These are phyloP conservation scores for Rhodotorula paludigena DNA, from an alignment of 768 basidiomycete species.

Conservation along the genomic window DNA sequence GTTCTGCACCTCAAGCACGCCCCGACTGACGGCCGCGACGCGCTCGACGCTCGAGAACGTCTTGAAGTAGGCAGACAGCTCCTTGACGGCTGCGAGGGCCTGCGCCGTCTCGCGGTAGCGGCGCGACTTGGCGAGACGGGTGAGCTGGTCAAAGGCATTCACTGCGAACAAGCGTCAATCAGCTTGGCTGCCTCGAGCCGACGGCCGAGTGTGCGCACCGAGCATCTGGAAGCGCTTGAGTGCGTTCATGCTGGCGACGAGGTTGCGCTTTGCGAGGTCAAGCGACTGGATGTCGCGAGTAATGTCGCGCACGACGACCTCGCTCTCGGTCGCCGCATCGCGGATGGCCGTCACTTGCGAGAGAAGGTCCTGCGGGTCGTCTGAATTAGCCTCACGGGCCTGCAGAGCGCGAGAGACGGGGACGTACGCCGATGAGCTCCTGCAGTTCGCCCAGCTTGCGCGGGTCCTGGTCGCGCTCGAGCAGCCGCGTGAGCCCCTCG, in stretches of 20 bases:
- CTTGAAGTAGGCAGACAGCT: conserved; percentile 75
- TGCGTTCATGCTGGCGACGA: conserved; percentile 81
- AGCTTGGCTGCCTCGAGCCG: not conserved
- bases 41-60: conserved; percentile 68
- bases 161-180: conserved; percentile 20
- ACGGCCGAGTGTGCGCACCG: conserved; percentile 53
- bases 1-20: conserved; percentile 76
- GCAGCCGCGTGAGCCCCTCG: conserved; percentile 59
- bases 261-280: conserved; percentile 87
- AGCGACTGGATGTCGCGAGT: conserved; percentile 94
- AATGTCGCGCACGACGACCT: conserved; percentile 89
- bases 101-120: conserved; percentile 74
- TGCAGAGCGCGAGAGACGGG: not conserved
- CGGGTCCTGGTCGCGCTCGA: conserved; percentile 76
- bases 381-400: not conserved
- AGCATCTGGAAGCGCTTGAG: conserved; percentile 90
- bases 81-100: conserved; percentile 82
- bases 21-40: conserved; percentile 70
- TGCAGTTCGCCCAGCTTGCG: conserved; percentile 83
- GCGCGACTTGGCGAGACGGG: conserved; percentile 34
- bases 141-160: conserved; percentile 41
- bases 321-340: conserved; percentile 94
- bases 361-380: conserved; percentile 66
- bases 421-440: conserved; percentile 84
- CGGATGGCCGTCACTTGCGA: conserved; percentile 93